Conservation (phyloP, 2,329 filamentous ascomycete species). For the Aureobasidium pullulans region DNA sequence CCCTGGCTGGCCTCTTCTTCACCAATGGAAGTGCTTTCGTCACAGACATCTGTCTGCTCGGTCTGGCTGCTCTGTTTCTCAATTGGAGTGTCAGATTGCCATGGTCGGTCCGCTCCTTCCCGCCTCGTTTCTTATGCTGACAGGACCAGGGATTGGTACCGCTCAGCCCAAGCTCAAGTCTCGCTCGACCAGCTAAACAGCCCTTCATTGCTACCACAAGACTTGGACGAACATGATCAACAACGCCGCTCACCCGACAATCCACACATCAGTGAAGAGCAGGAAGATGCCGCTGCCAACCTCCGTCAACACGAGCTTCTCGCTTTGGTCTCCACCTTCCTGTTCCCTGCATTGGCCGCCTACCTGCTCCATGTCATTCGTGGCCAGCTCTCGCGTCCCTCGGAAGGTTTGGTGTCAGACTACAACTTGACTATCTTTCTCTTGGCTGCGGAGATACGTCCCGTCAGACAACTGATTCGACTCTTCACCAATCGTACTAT, state of each 20-base stretch:
- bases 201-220: not conserved
- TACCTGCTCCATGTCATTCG: constrained; percentile 78
- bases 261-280: constrained; percentile 11
- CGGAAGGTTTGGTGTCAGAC: constrained; percentile 81
- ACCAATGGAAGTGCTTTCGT: constrained; percentile 75
- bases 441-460: constrained; percentile 76
- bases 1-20: constrained; percentile 77
- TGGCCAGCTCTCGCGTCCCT: constrained; percentile 70
- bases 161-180: constrained; percentile 35
- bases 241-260: not conserved
- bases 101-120: constrained; percentile 52
- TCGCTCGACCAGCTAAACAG: constrained; percentile 9
- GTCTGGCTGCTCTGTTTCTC: constrained; percentile 73
- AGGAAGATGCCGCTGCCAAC: constrained; percentile 45
- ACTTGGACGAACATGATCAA: constrained; percentile 10
- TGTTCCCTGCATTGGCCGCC: constrained; percentile 70
- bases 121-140: not conserved
- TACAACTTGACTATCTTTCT: constrained; percentile 91
- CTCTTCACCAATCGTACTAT: constrained; percentile 73
- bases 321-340: constrained; percentile 71
- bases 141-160: constrained; percentile 44
- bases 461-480: constrained; percentile 72
- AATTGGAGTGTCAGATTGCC: constrained; percentile 89
- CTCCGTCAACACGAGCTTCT: constrained; percentile 67
- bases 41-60: constrained; percentile 76